These are phyloP conservation scores for Penicillium manginii DNA, from an alignment of 495 filamentous ascomycete genomes.

Conservation along the genomic window DNA sequence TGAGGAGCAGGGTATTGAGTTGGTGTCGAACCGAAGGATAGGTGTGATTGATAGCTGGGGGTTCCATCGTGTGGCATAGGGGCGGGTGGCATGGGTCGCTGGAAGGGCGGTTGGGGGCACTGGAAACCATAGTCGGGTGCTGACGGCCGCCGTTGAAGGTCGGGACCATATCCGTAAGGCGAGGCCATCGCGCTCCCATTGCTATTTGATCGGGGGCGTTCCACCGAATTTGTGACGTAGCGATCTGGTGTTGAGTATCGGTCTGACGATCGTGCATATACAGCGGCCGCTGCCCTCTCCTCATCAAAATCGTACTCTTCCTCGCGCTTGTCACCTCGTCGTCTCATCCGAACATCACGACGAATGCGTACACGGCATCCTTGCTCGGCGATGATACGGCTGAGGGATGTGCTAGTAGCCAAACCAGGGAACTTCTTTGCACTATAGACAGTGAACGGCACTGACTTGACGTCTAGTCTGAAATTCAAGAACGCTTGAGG, in stretches of 20 bases:
- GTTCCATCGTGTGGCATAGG: conserved; percentile 34
- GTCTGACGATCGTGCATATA: conserved; percentile 61
- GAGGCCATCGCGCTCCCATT: conserved; percentile 62
- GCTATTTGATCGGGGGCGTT: conserved; percentile 75
- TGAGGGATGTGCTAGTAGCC: conserved; percentile 85
- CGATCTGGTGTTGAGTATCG: conserved; percentile 57
- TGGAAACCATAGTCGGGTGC: conserved; percentile 55
- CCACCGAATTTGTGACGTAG: conserved; percentile 42
- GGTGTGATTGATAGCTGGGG: conserved; percentile 42
- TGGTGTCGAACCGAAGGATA: conserved; percentile 48
- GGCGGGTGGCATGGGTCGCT: conserved; percentile 39
- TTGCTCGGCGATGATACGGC: conserved; percentile 91
- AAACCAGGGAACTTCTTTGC: conserved; percentile 99
- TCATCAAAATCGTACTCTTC: conserved; percentile 68
- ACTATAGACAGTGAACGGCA: conserved; percentile 87
- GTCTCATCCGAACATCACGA: conserved; percentile 95
- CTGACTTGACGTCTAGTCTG: conserved; percentile 89
- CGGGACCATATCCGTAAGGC: conserved; percentile 34
- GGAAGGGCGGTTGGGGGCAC: conserved; percentile 39
- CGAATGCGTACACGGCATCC: conserved; percentile 96
- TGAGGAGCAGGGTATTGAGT: conserved; percentile 50
- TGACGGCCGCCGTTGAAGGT: conserved; percentile 56
- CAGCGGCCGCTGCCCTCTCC: conserved; percentile 50
- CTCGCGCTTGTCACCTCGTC: conserved; percentile 74
- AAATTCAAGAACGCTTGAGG: conserved; percentile 57